phyloP scores from a whole-genome alignment of 2,329 filamentous ascomycete genomes.

The Ustulina deusta region DNA sequence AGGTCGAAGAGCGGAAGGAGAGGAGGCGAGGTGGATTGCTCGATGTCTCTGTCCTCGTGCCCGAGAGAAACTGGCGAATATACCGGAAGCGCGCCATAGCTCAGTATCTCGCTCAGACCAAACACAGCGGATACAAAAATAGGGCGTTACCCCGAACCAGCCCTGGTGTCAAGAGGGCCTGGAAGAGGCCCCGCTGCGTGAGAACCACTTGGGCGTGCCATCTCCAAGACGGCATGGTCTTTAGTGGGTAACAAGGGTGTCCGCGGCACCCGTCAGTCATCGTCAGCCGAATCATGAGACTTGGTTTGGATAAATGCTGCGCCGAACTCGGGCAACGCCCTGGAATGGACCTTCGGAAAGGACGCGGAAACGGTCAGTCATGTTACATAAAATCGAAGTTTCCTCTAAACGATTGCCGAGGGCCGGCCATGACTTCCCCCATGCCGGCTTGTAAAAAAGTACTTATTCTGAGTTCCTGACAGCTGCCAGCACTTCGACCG shows the following conservation, averaged over 20 bases:
- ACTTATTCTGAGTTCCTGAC: neutral
- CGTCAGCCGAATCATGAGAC: slow-evolving; percentile 7
- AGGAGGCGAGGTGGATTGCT: slow-evolving; percentile 53
- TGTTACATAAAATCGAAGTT: no score
- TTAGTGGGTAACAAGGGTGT: slow-evolving; percentile 18
- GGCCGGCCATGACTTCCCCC: no score
- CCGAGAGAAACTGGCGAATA: slow-evolving; percentile 48
- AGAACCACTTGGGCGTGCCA: neutral
- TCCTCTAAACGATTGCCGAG: no score
- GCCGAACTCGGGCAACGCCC: neutral
- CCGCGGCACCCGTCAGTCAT: slow-evolving; percentile 25
- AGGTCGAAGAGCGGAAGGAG: slow-evolving; percentile 55
- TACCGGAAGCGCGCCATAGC: slow-evolving; percentile 34
- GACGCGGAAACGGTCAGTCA: no score
- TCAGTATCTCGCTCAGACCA: neutral
- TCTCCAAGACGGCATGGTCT: slow-evolving; percentile 41
- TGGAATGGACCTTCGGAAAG: no score
- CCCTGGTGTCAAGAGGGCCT: neutral
- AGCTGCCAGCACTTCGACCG: slow-evolving; percentile 3
- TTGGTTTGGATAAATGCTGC: neutral
- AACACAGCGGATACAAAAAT: neutral
- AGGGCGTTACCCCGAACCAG: neutral
- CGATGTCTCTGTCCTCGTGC: slow-evolving; percentile 42
- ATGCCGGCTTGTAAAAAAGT: no score
- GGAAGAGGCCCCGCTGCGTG: neutral